These are phyloP conservation scores for Mycena filopes DNA, from an alignment of 768 basidiomycete species.

Conservation along the genomic window DNA sequence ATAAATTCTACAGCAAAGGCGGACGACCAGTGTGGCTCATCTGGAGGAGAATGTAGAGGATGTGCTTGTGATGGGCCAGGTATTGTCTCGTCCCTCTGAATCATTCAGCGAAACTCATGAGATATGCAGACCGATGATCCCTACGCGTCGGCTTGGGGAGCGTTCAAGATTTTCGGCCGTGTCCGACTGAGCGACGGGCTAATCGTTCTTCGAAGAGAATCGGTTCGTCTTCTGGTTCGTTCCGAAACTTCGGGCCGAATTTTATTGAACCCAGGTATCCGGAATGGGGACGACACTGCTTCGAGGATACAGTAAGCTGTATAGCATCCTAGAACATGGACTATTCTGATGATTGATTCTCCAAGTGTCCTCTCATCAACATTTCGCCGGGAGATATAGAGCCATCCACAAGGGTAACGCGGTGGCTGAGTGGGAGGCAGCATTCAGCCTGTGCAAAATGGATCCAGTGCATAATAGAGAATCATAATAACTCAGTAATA, in stretches of 20 bases:
- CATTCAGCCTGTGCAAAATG: conserved; percentile 60
- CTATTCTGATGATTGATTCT: conserved; percentile 1
- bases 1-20: conserved; percentile 51
- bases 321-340: not conserved
- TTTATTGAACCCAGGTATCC: conserved; percentile 33
- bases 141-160: conserved; percentile 66
- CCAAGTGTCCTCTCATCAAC: conserved; percentile 60
- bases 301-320: conserved; percentile 60
- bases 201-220: conserved; percentile 61
- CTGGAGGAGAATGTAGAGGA: conserved; percentile 48
- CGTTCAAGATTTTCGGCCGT: conserved; percentile 64
- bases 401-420: conserved; percentile 44
- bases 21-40: conserved; percentile 28
- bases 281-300: conserved; percentile 52
- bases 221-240: conserved; percentile 47
- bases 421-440: conserved; percentile 58
- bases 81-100: conserved; percentile 39
- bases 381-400: conserved; percentile 62
- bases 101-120: not conserved
- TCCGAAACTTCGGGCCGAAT: too few relatives aligned
- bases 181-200: conserved; percentile 70
- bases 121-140: conserved; percentile 55
- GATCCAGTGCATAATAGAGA: not conserved
- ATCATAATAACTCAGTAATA: not conserved
- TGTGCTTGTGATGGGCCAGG: conserved; percentile 65